Percentiles rank a stretch among this genome's conserved stretches.
phyloP scores from a whole-genome alignment of 139 green algal genomes.

The Chlamydomonas sphaeroides region DNA sequence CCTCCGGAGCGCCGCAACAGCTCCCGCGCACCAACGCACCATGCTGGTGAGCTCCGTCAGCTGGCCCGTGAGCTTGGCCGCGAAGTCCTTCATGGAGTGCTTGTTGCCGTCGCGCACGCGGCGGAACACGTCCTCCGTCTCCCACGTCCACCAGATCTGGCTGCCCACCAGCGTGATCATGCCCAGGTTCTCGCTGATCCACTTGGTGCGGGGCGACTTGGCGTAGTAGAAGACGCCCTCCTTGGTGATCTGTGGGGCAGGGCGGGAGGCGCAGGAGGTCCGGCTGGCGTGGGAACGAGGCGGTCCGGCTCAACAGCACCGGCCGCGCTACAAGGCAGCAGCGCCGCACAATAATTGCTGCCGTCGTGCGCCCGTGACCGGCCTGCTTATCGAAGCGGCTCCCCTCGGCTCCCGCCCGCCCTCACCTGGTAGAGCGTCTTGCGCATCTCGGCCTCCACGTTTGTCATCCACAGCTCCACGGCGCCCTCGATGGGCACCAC shows the following conservation, averaged over 20 bases:
- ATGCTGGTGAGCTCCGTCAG: slow-evolving; percentile 82
- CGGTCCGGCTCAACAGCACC: no score
- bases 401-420: no score
- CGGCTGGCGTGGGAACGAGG: no score
- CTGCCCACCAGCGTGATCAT: slow-evolving; percentile 90
- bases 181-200: slow-evolving; percentile 85
- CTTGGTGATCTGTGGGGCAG: slow-evolving; percentile 69
- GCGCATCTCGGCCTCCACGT: slow-evolving; percentile 86
- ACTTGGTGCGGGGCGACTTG: slow-evolving; percentile 70
- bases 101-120: slow-evolving; percentile 81
- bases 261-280: background rate
- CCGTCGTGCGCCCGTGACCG: no score
- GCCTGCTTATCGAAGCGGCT: no score
- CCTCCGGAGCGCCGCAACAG: no score
- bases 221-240: slow-evolving; percentile 84
- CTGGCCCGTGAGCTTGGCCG: slow-evolving; percentile 81
- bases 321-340: no score
- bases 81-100: slow-evolving; percentile 85
- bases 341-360: no score
- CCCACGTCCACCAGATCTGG: slow-evolving; percentile 93
- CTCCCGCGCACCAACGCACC: no score
- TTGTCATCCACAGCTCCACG: slow-evolving; percentile 89
- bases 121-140: slow-evolving; percentile 88
- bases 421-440: slow-evolving; percentile 67
- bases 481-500: slow-evolving; percentile 79